These are phyloP conservation scores for Przewalskia tangutica DNA, from an alignment of 257 asterid genomes.

Conservation along the genomic window DNA sequence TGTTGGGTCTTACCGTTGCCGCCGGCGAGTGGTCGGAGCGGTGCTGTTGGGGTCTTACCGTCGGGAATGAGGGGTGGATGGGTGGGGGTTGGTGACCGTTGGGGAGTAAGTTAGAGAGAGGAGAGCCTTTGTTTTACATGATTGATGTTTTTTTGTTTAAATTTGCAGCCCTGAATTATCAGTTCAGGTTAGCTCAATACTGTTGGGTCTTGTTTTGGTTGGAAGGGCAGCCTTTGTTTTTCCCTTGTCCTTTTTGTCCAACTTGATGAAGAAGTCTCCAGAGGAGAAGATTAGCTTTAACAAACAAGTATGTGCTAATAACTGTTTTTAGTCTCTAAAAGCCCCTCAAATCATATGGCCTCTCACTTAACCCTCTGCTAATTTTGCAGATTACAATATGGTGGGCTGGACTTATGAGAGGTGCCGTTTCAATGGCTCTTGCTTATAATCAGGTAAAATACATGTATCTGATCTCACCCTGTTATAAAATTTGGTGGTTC, in stretches of 20 bases:
- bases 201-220: constrained; percentile 69
- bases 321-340: not conserved
- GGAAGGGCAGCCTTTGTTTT: constrained; percentile 98
- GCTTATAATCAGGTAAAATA: constrained; percentile 87
- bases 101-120: no score
- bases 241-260: constrained; percentile 79
- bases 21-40: no score
- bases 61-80: no score
- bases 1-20: no score
- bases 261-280: constrained; percentile 64
- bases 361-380: not conserved
- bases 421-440: constrained; percentile 98
- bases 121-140: no score
- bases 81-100: no score
- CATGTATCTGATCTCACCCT: not conserved
- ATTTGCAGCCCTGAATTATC: constrained; percentile 65
- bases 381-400: constrained; percentile 63
- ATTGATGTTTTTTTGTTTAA: not conserved
- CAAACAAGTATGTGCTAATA: constrained; percentile 55
- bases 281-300: constrained; percentile 56
- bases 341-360: not conserved
- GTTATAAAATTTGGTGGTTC: not conserved
- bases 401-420: constrained; percentile 99
- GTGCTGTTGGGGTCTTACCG: no score
- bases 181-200: constrained; percentile 59